A percentile compares a stretch with the other conserved stretches of the same genome.
phyloP scores from a whole-genome alignment of 2,329 filamentous ascomycete genomes.

The Westerdykella sp. region DNA sequence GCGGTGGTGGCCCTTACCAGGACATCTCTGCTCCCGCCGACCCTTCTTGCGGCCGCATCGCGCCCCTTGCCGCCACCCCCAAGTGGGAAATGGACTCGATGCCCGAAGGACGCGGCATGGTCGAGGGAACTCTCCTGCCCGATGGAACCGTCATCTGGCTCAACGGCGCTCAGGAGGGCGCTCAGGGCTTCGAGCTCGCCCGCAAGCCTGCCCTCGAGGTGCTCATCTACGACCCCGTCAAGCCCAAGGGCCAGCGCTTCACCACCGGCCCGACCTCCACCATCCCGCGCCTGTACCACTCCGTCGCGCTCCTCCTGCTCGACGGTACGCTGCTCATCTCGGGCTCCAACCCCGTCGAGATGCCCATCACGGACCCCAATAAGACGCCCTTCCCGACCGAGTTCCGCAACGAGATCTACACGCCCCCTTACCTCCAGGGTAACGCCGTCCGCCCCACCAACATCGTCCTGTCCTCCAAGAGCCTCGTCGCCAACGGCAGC shows the following conservation, averaged over 20 bases:
- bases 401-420: conserved; percentile 57
- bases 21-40: conserved; percentile 55
- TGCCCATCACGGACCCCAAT: conserved; percentile 46
- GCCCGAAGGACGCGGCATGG: conserved; percentile 55
- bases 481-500: conserved; percentile 40
- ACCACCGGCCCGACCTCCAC: conserved; percentile 41
- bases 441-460: conserved; percentile 47
- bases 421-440: conserved; percentile 54
- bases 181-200: conserved; percentile 56
- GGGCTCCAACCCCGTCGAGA: conserved; percentile 56
- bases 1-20: conserved; percentile 55
- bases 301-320: conserved; percentile 52
- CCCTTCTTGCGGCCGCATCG: conserved; percentile 52
- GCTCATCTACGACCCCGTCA: conserved; percentile 53
- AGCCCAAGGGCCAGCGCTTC: conserved; percentile 48
- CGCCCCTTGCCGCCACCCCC: conserved; percentile 45
- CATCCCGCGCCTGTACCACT: conserved; percentile 52
- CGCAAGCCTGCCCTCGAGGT: conserved; percentile 50
- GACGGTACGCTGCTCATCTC: conserved; percentile 56
- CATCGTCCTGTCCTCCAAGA: conserved; percentile 42
- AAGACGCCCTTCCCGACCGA: conserved; percentile 51
- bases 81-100: conserved; percentile 54
- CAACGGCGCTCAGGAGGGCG: conserved; percentile 53
- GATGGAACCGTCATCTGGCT: conserved; percentile 59
- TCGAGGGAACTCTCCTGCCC: conserved; percentile 54